Percentiles rank a stretch among this genome's conserved stretches.
phyloP scores from a whole-genome alignment of 2,329 filamentous ascomycete species.

The Zymoseptoria passerinii region DNA sequence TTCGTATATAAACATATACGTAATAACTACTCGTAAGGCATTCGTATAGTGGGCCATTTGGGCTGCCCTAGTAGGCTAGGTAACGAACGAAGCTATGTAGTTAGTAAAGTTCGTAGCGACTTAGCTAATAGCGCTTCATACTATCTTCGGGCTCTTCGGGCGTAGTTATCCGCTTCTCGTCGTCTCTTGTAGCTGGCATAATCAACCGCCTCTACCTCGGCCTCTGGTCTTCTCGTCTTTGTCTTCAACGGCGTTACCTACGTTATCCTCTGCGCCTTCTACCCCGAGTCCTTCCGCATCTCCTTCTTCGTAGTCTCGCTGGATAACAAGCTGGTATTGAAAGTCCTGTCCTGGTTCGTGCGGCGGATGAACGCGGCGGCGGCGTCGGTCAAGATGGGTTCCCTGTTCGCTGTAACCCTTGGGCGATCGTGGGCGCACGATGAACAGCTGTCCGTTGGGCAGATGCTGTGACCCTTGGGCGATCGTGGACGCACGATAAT shows the following conservation, averaged over 20 bases:
- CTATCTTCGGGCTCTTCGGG: no score
- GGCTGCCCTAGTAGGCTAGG: no score
- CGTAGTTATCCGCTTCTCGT: no score
- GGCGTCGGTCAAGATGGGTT: conserved; percentile 85
- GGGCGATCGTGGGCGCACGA: conserved; percentile 87
- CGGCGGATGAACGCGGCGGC: conserved; percentile 75
- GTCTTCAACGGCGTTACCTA: conserved; percentile 62
- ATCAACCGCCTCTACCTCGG: no score
- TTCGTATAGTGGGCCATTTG: no score
- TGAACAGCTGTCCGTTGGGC: conserved; percentile 90
- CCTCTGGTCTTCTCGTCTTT: conserved; percentile 79
- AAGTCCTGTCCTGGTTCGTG: conserved; percentile 90
- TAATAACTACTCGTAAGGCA: no score
- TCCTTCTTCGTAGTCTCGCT: conserved; percentile 94
- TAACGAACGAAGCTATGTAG: no score
- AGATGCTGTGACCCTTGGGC: conserved; percentile 36
- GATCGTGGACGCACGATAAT: no score
- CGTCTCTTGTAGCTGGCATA: no score
- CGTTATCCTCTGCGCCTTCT: conserved; percentile 69
- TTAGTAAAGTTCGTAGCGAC: no score
- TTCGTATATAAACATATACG: no score
- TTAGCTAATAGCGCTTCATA: no score
- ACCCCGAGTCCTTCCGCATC: conserved; percentile 87
- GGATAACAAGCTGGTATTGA: conserved; percentile 94
- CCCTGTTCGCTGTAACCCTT: conserved; percentile 63